Percentiles rank a stretch among this genome's conserved stretches.
phyloP scores from a whole-genome alignment of 2,329 filamentous ascomycete species.

The Westerdykella ornata region DNA sequence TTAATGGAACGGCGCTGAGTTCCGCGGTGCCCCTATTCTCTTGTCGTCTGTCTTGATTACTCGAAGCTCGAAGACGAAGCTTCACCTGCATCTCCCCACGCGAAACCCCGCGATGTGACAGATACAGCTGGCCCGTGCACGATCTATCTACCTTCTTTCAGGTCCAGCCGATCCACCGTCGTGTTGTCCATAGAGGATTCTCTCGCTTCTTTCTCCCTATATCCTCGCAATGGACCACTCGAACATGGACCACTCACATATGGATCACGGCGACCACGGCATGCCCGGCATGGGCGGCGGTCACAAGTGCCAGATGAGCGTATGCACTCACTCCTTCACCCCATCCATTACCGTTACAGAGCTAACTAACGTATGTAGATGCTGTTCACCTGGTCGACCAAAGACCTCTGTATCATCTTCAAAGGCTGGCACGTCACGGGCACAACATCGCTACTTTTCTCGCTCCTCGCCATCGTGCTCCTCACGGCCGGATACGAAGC shows the following conservation, averaged over 20 bases:
- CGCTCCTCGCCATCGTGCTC: slow-evolving; percentile 72
- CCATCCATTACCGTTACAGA: neutral
- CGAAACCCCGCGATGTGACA: neutral
- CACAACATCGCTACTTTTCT: slow-evolving; percentile 67
- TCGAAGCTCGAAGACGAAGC: neutral
- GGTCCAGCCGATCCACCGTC: neutral
- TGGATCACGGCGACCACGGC: slow-evolving; percentile 51
- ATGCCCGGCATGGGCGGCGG: slow-evolving; percentile 45
- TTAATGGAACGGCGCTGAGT: no score
- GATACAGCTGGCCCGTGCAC: neutral
- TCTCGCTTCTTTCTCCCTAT: neutral
- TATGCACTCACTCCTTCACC: slow-evolving; percentile 41
- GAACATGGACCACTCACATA: slow-evolving; percentile 37
- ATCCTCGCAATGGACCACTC: slow-evolving; percentile 19
- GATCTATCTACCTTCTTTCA: neutral
- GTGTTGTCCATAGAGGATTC: slow-evolving; percentile 2
- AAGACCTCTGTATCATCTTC: slow-evolving; percentile 94
- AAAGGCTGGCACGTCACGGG: slow-evolving; percentile 78
- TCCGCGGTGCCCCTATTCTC: no score
- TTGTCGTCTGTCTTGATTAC: neutral
- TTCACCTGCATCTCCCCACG: neutral
- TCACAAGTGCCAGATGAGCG: slow-evolving; percentile 82
- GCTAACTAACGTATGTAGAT: slow-evolving; percentile 53
- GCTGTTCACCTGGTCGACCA: slow-evolving; percentile 95
- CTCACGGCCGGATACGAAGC: slow-evolving; percentile 91